Conservation (phyloP, 2,329 filamentous ascomycete genomes). For the Lachnellula suecica region DNA sequence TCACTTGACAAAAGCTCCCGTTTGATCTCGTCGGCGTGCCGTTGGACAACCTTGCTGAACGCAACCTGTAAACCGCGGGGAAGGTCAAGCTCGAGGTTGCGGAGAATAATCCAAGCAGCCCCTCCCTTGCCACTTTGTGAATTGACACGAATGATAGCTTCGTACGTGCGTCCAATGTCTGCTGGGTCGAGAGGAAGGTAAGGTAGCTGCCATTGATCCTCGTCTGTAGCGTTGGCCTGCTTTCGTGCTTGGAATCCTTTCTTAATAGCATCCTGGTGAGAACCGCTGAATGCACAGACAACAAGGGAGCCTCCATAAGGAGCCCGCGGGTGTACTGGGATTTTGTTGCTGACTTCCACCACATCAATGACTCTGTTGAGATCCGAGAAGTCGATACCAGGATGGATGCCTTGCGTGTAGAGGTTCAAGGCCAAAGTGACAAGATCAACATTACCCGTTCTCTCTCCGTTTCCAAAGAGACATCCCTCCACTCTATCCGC, state of each 20-base stretch:
- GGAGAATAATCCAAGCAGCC: constrained; percentile 89
- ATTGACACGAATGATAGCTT: constrained; percentile 97
- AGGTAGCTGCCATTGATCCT: constrained; percentile 79
- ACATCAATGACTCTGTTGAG: constrained; percentile 79
- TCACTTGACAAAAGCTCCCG: constrained; percentile 82
- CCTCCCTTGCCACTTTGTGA: constrained; percentile 95
- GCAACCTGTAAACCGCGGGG: constrained; percentile 90
- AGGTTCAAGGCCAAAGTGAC: constrained; percentile 91
- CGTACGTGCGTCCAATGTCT: constrained; percentile 95
- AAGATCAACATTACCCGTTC: constrained; percentile 93
- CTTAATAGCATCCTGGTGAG: constrained; percentile 95
- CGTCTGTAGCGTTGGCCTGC: constrained; percentile 59
- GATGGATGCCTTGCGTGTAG: constrained; percentile 88
- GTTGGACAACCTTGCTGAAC: constrained; percentile 86
- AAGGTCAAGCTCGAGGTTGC: constrained; percentile 85
- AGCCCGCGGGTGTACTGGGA: constrained; percentile 84
- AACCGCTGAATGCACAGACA: constrained; percentile 88
- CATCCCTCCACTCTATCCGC: constrained; percentile 93
- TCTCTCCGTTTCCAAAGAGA: constrained; percentile 90
- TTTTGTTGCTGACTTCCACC: constrained; percentile 72
- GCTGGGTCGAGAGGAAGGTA: constrained; percentile 91
- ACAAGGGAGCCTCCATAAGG: constrained; percentile 91
- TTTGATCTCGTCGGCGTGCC: constrained; percentile 73
- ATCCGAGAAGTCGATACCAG: constrained; percentile 88
- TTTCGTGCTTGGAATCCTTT: constrained; percentile 68